Conservation (phyloP, 2,329 filamentous ascomycete species). For the Trichoderma sp. region DNA sequence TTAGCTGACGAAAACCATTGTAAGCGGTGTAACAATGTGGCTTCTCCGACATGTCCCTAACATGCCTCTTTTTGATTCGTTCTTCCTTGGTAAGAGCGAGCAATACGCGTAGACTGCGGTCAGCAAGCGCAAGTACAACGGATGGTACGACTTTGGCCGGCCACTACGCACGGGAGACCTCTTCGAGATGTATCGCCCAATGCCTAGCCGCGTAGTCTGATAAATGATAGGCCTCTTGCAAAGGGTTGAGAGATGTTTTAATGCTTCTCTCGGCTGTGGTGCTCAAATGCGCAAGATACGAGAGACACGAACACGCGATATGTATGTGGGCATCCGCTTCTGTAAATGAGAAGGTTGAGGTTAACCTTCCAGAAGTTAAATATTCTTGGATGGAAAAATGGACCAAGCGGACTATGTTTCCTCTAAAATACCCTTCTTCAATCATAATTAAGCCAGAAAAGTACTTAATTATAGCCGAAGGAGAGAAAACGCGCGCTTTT, state of each 20-base stretch:
- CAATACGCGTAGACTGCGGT: background rate
- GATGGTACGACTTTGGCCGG: background rate
- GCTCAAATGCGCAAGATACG: background rate
- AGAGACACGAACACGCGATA: background rate
- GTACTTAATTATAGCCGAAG: background rate
- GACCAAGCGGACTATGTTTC: background rate
- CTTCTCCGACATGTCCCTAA: too few relatives aligned
- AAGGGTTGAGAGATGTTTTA: too few relatives aligned
- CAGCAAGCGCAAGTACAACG: background rate
- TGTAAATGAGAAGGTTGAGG: background rate
- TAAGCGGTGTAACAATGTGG: background rate
- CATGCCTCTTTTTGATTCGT: too few relatives aligned
- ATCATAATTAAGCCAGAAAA: background rate
- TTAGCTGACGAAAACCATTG: background rate
- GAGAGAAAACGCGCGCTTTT: background rate
- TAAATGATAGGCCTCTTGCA: background rate
- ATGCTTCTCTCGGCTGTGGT: background rate
- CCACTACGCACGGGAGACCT: background rate
- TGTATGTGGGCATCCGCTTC: background rate
- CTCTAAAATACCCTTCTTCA: background rate
- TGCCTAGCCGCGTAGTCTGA: accelerated
- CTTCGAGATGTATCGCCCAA: background rate
- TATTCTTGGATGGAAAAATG: background rate
- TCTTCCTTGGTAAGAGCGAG: too few relatives aligned
- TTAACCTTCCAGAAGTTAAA: background rate